A percentile compares a stretch with the other conserved stretches of the same genome.
Evolutionary conservation across 148 eudicot genomes (phyloP).

Genomic region (Polygonum aviculare): DNA sequence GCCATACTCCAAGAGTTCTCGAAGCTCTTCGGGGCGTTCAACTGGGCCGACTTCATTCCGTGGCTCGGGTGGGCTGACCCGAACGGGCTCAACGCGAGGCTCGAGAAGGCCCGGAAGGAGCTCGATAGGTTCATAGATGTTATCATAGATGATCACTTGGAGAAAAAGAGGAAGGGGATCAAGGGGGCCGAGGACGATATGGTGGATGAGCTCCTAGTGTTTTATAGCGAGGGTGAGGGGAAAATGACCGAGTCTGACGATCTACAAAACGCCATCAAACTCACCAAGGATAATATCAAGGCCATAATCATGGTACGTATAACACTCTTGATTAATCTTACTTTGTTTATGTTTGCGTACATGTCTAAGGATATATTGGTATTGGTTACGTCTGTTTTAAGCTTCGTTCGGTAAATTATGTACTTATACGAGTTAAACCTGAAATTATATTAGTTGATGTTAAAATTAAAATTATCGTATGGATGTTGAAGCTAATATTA

Average conservation of each 20-base stretch:
- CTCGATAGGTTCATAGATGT: conserved; percentile 68
- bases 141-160: conserved; percentile 72
- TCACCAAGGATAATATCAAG: conserved; percentile 76
- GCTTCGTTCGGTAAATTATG: too few species aligned
- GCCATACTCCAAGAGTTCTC: conserved; percentile 55
- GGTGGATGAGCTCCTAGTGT: conserved; percentile 83
- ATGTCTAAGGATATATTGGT: not conserved
- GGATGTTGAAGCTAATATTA: too few species aligned
- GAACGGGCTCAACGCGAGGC: conserved; percentile 46
- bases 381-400: too few species aligned
- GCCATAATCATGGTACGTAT: conserved; percentile 74
- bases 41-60: conserved; percentile 75
- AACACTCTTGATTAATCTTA: not conserved
- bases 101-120: conserved; percentile 48
- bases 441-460: too few species aligned
- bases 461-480: too few species aligned
- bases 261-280: conserved; percentile 54
- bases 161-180: conserved; percentile 21
- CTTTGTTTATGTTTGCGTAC: not conserved
- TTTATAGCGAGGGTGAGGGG: conserved; percentile 44
- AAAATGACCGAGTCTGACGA: conserved; percentile 56
- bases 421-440: too few species aligned
- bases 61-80: conserved; percentile 58
- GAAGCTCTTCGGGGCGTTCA: conserved; percentile 63
- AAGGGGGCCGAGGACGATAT: conserved; percentile 42